Base-by-base conservation (phyloP, 352 stramenopile genomes). In the Thalassiosira hispida region DNA sequence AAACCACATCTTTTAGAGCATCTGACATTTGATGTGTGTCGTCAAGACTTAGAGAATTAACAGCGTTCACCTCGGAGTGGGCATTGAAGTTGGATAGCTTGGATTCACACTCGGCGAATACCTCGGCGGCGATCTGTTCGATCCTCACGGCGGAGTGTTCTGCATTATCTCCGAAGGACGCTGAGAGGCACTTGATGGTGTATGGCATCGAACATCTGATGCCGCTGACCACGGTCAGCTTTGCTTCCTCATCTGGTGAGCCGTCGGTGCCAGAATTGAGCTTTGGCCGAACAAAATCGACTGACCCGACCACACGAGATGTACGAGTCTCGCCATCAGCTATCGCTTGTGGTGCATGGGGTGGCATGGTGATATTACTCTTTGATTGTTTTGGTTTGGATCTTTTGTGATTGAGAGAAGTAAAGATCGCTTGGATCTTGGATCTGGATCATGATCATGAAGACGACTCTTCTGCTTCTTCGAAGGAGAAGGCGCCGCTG, bases 71-170 rank as follows among this genome's bases (percentile, higher is more conserved):
- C 40, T 80, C 72, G 23, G 52, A 69, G 12, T 64, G 20, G 5
- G 72, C 61, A 52, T 80, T 74, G 18, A 67, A 80, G 27, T 68
- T 80, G 18, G 59, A 73, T 46, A 74, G 27, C 27, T 64, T 73
- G 4, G 55, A 51, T 49, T 70, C 72, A 40, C 23, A 42, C 33
- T 80, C 62, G 16, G 66, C 62, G 57, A 80, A 80, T 42, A 74
- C 38, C 12, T 31, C n/a, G 6, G 55, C 51, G 16, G 61, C 62
- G 65, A 69, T 74, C 42, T 74, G 38, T 57, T 70, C 46, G 22
- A 80, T 72, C 23, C 29, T 29, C 23, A 33, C 33, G 53, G 27
- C 47, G 23, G 27, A 23, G 16, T 46, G 29, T 29, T 52, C 46
- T 47, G 2, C 14, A 14, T 69, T 42, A 49, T 59, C 22, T 42